Base-by-base conservation (phyloP, 345 rosid species). In the Moricandia arvensis region DNA sequence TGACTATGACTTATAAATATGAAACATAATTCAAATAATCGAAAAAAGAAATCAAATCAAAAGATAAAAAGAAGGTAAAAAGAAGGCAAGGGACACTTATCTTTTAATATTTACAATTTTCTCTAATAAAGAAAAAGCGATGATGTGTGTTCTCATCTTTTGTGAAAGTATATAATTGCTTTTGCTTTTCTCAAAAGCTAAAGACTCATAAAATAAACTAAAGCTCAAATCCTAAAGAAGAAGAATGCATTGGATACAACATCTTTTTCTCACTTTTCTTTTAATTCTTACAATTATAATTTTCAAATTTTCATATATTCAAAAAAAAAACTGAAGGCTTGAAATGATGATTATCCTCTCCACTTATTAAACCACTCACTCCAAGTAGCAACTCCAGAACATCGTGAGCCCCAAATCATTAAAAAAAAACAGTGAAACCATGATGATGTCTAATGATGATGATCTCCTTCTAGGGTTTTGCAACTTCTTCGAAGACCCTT, bases 61-160 rank as follows among this genome's bases (percentile, higher is more conserved):
- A 60, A 59, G 76, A 65, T 71, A 72, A 78, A 78, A 63, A 66
- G 67, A 63, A 64, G 71, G 65, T 12, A 31, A 45, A 63, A 77
- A 70, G 51, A 55, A 65, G 16, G 75, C 51, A 76, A 69, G 30
- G 10, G 37, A 71, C 80, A 76, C 71, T 76, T 41, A 76, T 41
- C 53, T 70, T 43, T 41, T 55, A 62, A 41, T 63, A 63, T 57
- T 63, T 57, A 70, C 63, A 63, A 21, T 55, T 68, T 51, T 69
- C 69, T 63, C 80, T 71, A 70, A 41, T 70, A 76, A 66, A 71
- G 76, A 65, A 71, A 77, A 71, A 77, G 76, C 59, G 68, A 59
- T 51, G 81, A 78, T 78, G 81, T 71, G 76, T 66, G 57, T 59
- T 71, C 73, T 78, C 81, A 72, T 78, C 81, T 78, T 78, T 78